phyloP scores from a whole-genome alignment of 768 basidiomycete species.

The Tylopilus vinaceipallidus region DNA sequence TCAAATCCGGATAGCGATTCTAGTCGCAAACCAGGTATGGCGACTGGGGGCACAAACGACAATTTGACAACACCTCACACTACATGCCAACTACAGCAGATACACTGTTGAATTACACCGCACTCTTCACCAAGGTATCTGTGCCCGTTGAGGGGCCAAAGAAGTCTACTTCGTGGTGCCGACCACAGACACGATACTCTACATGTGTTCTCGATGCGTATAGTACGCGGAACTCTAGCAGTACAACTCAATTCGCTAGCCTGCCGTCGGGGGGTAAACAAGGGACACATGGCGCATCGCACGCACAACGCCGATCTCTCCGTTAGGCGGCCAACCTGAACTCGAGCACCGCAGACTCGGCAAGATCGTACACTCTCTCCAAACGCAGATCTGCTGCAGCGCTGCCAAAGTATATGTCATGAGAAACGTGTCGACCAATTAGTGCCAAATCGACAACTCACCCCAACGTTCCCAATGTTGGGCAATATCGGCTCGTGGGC shows the following conservation, averaged over 20 bases:
- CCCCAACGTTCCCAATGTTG: slow-evolving; percentile 46
- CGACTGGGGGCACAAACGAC: background rate
- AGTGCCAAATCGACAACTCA: background rate
- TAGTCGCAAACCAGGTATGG: background rate
- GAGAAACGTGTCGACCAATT: no score
- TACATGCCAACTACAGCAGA: no score
- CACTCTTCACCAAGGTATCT: background rate
- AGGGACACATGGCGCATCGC: background rate
- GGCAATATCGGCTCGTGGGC: slow-evolving; percentile 47
- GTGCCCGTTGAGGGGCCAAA: slow-evolving; percentile 14
- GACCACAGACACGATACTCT: slow-evolving; percentile 1
- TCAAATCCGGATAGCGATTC: background rate
- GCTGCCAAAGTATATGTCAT: slow-evolving; percentile 5
- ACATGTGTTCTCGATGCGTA: background rate
- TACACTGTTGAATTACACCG: background rate
- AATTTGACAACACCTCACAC: background rate
- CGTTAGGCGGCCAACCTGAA: slow-evolving; percentile 18
- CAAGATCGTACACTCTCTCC: slow-evolving; percentile 29
- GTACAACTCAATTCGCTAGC: background rate
- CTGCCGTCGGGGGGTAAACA: background rate
- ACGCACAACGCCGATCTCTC: background rate
- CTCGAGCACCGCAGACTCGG: slow-evolving; percentile 25
- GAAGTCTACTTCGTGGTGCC: background rate
- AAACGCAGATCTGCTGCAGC: slow-evolving; percentile 18
- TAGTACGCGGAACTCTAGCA: background rate